Evolutionary conservation across 371 early-diverging fungal genomes (phyloP).

Genomic region (Mortierella sp.): DNA sequence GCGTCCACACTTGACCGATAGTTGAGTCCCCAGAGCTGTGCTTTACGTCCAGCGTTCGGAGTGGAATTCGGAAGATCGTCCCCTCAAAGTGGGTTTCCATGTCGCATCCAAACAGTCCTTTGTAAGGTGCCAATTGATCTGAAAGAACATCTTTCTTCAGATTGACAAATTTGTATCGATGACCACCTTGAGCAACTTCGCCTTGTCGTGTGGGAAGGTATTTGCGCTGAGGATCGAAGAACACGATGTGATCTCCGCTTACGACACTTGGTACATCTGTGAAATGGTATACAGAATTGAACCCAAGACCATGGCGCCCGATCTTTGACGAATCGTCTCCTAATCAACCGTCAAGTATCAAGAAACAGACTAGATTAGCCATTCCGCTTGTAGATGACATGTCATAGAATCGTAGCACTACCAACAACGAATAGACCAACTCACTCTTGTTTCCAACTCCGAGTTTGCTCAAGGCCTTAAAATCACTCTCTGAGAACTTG

Average conservation of each 20-base stretch:
- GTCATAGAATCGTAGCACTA: no score
- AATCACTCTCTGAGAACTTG: constrained; percentile 39
- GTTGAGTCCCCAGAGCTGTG: background rate
- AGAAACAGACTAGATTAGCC: no score
- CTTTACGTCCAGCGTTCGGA: constrained; percentile 11
- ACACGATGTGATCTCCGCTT: constrained; percentile 42
- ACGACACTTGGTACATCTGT: constrained; percentile 56
- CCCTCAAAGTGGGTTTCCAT: constrained; percentile 40
- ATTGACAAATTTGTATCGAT: constrained; percentile 20
- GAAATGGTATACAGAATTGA: constrained; percentile 54
- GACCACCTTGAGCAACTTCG: constrained; percentile 15
- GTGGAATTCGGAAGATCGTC: constrained; percentile 54
- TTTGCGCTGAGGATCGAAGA: constrained; percentile 48
- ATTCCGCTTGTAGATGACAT: no score
- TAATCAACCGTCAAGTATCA: constrained; percentile 1
- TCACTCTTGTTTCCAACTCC: constrained; percentile 48
- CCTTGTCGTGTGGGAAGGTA: constrained; percentile 19
- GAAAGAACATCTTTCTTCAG: constrained; percentile 7
- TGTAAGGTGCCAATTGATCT: constrained; percentile 42
- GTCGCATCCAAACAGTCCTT: constrained; percentile 30
- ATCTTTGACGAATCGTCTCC: constrained; percentile 38
- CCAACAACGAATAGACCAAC: no score
- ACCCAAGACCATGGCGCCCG: constrained; percentile 54
- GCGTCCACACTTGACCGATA: constrained; percentile 11
- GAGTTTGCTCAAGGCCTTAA: constrained; percentile 34